A percentile compares a stretch with the other conserved stretches of the same genome.
Evolutionary conservation across 129 eudicot species (phyloP).

Genomic region (Tagetes erecta): DNA sequence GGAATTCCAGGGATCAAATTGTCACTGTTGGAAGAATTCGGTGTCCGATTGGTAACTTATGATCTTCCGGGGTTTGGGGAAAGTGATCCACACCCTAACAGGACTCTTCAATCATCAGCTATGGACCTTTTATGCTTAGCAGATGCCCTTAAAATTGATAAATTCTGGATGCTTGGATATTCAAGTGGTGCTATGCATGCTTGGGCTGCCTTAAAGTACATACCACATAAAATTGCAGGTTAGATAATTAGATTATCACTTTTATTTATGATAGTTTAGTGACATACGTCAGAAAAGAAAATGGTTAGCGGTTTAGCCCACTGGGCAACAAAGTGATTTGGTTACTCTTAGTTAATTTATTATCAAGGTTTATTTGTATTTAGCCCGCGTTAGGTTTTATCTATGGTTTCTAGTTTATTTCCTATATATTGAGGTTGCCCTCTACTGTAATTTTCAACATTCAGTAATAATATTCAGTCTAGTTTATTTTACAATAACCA

Average conservation of each 20-base stretch:
- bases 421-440: too few species aligned
- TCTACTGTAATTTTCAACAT: too few species aligned
- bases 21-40: slow-evolving; percentile 78
- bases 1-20: slow-evolving; percentile 70
- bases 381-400: too few species aligned
- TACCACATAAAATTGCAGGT: slow-evolving; percentile 81
- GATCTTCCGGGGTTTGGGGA: slow-evolving; percentile 98
- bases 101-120: slow-evolving; percentile 83
- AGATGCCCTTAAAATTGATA: slow-evolving; percentile 53
- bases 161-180: slow-evolving; percentile 87
- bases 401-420: too few species aligned
- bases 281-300: neutral
- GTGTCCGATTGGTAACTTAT: slow-evolving; percentile 79
- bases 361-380: too few species aligned
- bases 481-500: too few species aligned
- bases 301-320: too few species aligned
- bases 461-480: too few species aligned
- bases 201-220: slow-evolving; percentile 83
- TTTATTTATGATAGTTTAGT: neutral
- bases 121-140: slow-evolving; percentile 64
- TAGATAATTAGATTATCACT: slow-evolving; percentile 20
- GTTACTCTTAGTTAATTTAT: neutral
- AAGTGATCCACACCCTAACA: slow-evolving; percentile 82
- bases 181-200: slow-evolving; percentile 86
- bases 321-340: neutral